Conservation (phyloP, 2,329 filamentous ascomycete species). For the Onygena corvina region DNA sequence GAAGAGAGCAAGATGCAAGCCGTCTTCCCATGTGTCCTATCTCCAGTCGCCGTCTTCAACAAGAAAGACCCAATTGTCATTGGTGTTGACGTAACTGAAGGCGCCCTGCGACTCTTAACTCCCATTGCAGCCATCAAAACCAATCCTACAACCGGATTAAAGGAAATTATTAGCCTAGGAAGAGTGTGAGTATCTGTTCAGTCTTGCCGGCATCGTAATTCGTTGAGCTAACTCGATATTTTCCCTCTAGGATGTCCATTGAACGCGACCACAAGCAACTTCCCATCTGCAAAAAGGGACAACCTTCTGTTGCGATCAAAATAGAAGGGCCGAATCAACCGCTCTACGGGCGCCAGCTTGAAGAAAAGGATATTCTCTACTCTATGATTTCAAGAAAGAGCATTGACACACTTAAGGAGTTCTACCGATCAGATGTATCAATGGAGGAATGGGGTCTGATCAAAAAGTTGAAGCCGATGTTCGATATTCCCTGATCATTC, state of each 20-base stretch:
- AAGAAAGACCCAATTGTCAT: conserved; percentile 93
- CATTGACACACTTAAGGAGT: conserved; percentile 94
- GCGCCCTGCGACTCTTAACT: conserved; percentile 72
- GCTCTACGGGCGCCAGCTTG: conserved; percentile 84
- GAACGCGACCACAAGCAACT: conserved; percentile 97
- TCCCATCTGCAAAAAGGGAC: conserved; percentile 81
- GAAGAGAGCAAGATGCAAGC: conserved; percentile 91
- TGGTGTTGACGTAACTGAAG: conserved; percentile 90
- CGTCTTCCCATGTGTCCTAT: conserved; percentile 90
- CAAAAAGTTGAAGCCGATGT: conserved; percentile 86
- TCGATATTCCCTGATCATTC: conserved; percentile 60
- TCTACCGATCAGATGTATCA: conserved; percentile 73
- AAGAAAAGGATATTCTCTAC: conserved; percentile 82
- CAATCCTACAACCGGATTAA: conserved; percentile 64
- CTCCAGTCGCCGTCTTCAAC: conserved; percentile 90
- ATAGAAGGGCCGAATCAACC: conserved; percentile 92
- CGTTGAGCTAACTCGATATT: background rate
- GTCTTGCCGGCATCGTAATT: background rate
- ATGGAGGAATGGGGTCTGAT: conserved; percentile 94
- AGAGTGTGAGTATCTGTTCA: conserved; percentile 63
- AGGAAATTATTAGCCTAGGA: conserved; percentile 73
- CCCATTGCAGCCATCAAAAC: conserved; percentile 78
- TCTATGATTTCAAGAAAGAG: conserved; percentile 73
- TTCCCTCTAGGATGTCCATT: conserved; percentile 61
- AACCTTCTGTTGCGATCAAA: conserved; percentile 95